Evolutionary conservation across 768 basidiomycete species (phyloP).

Genomic region (Amanita muscaria): DNA sequence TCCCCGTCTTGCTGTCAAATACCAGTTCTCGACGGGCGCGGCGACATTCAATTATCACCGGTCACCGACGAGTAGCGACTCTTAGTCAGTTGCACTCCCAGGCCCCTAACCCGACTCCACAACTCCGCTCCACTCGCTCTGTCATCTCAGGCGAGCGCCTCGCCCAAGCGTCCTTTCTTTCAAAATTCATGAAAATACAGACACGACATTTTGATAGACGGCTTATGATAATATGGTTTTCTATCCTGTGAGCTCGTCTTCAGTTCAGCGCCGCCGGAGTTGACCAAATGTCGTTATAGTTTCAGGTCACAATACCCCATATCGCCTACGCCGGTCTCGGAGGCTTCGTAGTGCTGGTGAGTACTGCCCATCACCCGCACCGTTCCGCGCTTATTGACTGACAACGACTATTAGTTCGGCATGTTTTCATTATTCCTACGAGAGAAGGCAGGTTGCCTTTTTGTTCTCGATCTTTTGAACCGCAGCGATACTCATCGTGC

Average conservation of each 20-base stretch:
- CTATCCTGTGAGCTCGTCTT: conserved; percentile 29
- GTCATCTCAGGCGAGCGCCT: too few relatives aligned
- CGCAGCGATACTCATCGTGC: conserved; percentile 2
- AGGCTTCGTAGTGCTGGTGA: conserved; percentile 75
- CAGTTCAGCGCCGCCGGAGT: neutral
- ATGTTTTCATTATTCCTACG: conserved; percentile 92
- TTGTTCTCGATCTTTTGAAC: conserved; percentile 11
- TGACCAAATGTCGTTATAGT: conserved; percentile 20
- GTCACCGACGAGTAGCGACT: too few relatives aligned
- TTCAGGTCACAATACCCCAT: conserved; percentile 63
- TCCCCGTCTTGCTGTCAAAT: too few relatives aligned
- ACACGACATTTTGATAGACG: conserved; percentile 1
- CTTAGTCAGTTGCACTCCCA: too few relatives aligned
- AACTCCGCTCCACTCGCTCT: too few relatives aligned
- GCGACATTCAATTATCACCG: too few relatives aligned
- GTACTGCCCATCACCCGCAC: conserved; percentile 7
- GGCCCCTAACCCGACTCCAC: too few relatives aligned
- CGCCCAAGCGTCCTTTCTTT: too few relatives aligned
- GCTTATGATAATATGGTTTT: conserved; percentile 34
- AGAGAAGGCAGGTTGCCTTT: too few relatives aligned
- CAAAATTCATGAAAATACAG: too few relatives aligned
- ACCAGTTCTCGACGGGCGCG: too few relatives aligned
- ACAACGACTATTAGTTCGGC: conserved; percentile 54
- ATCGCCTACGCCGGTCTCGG: conserved; percentile 74
- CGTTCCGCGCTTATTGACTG: neutral